A percentile compares a stretch with the other conserved stretches of the same genome.
Evolutionary conservation across 1,284 basidiomycete species (phyloP).

Genomic region (Neonothopanus nambi): DNA sequence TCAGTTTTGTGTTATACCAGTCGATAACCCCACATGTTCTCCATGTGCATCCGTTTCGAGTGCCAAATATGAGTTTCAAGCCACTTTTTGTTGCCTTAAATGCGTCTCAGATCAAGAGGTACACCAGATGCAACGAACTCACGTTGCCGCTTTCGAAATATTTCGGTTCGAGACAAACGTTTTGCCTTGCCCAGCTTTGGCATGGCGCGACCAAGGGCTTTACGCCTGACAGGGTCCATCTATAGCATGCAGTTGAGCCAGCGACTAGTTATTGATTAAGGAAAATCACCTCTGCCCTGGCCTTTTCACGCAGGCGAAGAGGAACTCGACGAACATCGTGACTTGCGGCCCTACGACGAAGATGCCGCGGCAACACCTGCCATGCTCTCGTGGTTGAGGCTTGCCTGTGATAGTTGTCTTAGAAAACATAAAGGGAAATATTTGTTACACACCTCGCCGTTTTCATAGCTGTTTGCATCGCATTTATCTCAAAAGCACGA

Average conservation of each 20-base stretch:
- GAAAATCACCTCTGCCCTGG: conserved; percentile 70
- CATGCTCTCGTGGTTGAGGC: conserved; percentile 81
- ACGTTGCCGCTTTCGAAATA: conserved; percentile 72
- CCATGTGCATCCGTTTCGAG: conserved; percentile 92
- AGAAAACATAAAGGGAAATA: not conserved
- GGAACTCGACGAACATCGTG: conserved; percentile 93
- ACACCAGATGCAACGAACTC: conserved; percentile 23
- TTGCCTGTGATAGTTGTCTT: conserved; percentile 31
- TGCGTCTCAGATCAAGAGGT: conserved; percentile 2
- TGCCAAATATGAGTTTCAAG: conserved; percentile 95
- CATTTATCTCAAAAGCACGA: conserved; percentile 82
- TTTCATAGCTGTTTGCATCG: conserved; percentile 86
- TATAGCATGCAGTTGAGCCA: conserved; percentile 30
- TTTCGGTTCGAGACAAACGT: conserved; percentile 47
- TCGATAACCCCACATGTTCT: conserved; percentile 86
- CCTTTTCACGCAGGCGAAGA: conserved; percentile 72
- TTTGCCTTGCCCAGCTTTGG: conserved; percentile 62
- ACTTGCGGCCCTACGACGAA: conserved; percentile 88
- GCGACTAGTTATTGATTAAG: conserved; percentile 8
- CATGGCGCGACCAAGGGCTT: conserved; percentile 47
- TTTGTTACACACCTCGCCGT: conserved; percentile 58
- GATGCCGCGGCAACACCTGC: conserved; percentile 87
- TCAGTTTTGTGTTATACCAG: conserved; percentile 49
- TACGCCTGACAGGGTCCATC: conserved; percentile 78
- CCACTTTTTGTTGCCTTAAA: conserved; percentile 79